A percentile compares a stretch with the other conserved stretches of the same genome.
Evolutionary conservation across 192 early-diverging fungal species (phyloP).

Genomic region (Hyaloraphidium curvatum): DNA sequence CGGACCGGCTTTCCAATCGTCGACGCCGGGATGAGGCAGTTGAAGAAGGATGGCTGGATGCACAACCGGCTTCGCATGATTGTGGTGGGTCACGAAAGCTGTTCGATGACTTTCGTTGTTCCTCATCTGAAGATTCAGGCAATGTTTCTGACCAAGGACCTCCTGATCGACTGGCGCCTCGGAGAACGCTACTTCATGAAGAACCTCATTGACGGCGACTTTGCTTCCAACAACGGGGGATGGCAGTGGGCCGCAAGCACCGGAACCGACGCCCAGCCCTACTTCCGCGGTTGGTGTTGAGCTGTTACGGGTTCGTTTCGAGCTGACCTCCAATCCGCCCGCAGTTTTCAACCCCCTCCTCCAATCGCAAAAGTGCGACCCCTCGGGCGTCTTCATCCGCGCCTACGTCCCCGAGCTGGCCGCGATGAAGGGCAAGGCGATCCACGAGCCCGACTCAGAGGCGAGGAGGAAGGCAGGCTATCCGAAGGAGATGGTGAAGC

Average conservation of each 20-base stretch:
- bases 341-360: conserved; percentile 37
- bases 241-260: conserved; percentile 51
- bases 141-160: conserved; percentile 23
- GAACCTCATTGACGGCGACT: conserved; percentile 45
- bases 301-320: too few relatives aligned
- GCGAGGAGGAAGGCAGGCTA: too few relatives aligned
- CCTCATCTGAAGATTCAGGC: background rate
- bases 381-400: conserved; percentile 30
- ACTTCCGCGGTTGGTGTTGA: conserved; percentile 33
- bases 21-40: conserved; percentile 44
- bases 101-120: conserved; percentile 11
- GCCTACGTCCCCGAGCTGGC: conserved; percentile 41
- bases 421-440: conserved; percentile 15
- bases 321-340: too few relatives aligned
- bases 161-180: conserved; percentile 40
- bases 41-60: conserved; percentile 37
- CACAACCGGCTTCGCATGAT: conserved; percentile 43
- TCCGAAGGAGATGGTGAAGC: conserved; percentile 43
- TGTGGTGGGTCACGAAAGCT: conserved; percentile 27
- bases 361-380: conserved; percentile 35
- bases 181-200: conserved; percentile 49
- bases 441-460: conserved; percentile 52
- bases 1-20: conserved; percentile 44
- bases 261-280: conserved; percentile 47
- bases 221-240: conserved; percentile 46